phyloP scores from a whole-genome alignment of 768 basidiomycete species.

The Cubamyces lactineus region DNA sequence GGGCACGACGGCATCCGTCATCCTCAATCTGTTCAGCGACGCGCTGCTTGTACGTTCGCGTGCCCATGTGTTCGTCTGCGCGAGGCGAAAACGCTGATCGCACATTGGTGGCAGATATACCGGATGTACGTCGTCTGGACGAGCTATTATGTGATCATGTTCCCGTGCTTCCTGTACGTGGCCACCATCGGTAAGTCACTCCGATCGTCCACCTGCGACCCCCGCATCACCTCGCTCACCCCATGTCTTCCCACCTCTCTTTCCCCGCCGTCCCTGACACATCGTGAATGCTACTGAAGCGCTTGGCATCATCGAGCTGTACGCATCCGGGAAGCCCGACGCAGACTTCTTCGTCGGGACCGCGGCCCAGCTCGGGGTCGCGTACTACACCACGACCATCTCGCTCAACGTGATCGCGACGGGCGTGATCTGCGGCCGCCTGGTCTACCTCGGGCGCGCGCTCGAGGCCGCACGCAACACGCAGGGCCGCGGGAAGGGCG shows the following conservation, averaged over 20 bases:
- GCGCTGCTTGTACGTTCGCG: slow-evolving; percentile 40
- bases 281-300: slow-evolving; percentile 1
- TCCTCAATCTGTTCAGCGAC: slow-evolving; percentile 40
- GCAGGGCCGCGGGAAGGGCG: neutral
- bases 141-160: slow-evolving; percentile 14
- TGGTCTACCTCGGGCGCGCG: slow-evolving; percentile 21
- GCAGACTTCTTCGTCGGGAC: slow-evolving; percentile 26
- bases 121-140: slow-evolving; percentile 41
- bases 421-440: slow-evolving; percentile 25
- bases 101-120: slow-evolving; percentile 36
- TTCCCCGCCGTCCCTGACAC: neutral
- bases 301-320: slow-evolving; percentile 25
- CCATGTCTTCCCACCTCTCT: neutral
- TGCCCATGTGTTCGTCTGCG: neutral
- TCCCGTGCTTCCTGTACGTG: slow-evolving; percentile 27
- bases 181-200: slow-evolving; percentile 19
- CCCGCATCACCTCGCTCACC: neutral
- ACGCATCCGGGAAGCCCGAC: slow-evolving; percentile 19
- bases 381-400: slow-evolving; percentile 26
- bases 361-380: slow-evolving; percentile 19
- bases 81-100: no score
- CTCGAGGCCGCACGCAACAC: slow-evolving; percentile 11
- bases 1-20: slow-evolving; percentile 18
- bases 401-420: slow-evolving; percentile 26
- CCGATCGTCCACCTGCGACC: neutral